phyloP scores from a whole-genome alignment of 1,284 basidiomycete genomes.

The Trichosporon sp. region DNA sequence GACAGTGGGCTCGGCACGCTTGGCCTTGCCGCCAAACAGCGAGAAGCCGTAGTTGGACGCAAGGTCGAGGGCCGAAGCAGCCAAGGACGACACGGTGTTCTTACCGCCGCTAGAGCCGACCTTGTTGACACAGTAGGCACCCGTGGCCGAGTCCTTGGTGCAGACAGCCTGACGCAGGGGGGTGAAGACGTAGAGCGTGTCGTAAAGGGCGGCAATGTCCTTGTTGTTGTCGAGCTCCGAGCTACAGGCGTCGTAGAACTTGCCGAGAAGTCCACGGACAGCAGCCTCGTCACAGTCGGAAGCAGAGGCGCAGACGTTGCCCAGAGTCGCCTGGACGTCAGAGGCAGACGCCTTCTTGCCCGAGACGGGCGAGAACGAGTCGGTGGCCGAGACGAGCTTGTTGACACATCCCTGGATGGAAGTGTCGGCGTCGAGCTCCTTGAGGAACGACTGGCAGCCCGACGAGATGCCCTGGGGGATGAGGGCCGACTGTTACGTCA shows the following conservation, averaged over 20 bases:
- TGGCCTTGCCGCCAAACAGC: constrained; percentile 13
- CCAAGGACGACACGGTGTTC: constrained; percentile 16
- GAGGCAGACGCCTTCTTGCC: constrained; percentile 53
- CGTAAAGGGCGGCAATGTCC: constrained; percentile 62
- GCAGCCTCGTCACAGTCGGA: constrained; percentile 57
- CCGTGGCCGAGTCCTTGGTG: constrained; percentile 60
- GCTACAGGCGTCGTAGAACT: constrained; percentile 65
- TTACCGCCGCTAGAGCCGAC: constrained; percentile 32
- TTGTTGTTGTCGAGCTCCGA: constrained; percentile 57
- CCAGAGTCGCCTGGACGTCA: constrained; percentile 56
- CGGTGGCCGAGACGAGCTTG: constrained; percentile 60
- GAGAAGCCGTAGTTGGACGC: constrained; percentile 7
- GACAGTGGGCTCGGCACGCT: constrained; percentile 17
- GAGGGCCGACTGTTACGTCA: constrained; percentile 23
- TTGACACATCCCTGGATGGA: constrained; percentile 59
- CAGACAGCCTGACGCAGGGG: constrained; percentile 67
- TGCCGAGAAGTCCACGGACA: constrained; percentile 59
- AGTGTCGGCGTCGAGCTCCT: constrained; percentile 58
- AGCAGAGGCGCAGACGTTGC: constrained; percentile 55
- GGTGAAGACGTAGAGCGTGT: constrained; percentile 64
- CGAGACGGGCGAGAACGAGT: constrained; percentile 56
- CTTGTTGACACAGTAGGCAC: constrained; percentile 60
- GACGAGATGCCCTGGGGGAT: constrained; percentile 57
- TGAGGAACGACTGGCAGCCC: constrained; percentile 60
- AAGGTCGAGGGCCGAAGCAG: constrained; percentile 22